These are phyloP conservation scores for Onygena corvina DNA, from an alignment of 2,329 filamentous ascomycete genomes.

Conservation along the genomic window DNA sequence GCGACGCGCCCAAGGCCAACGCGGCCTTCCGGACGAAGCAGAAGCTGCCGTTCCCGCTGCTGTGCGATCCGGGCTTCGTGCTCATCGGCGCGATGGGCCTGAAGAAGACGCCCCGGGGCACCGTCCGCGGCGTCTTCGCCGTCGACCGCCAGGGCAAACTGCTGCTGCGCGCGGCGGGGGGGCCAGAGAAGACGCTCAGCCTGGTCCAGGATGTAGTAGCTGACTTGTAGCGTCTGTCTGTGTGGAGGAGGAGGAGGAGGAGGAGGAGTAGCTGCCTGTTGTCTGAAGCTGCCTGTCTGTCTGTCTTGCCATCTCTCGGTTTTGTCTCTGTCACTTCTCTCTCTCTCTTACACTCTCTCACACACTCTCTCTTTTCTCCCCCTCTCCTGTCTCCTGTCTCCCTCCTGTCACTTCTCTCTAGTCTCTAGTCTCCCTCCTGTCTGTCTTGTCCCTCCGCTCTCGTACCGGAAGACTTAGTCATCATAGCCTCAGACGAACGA, in stretches of 20 bases:
- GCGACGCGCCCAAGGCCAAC: conserved; percentile 81
- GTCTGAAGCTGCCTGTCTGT: not conserved
- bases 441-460: no score
- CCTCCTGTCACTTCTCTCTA: no score
- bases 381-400: no score
- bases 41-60: conserved; percentile 71
- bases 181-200: conserved; percentile 64
- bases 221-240: not conserved
- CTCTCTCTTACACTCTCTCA: no score
- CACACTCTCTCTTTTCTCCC: no score
- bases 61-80: conserved; percentile 65
- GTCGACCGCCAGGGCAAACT: conserved; percentile 73
- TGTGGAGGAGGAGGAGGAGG: not conserved
- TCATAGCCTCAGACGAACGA: no score
- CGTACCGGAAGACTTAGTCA: no score
- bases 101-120: conserved; percentile 71
- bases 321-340: no score
- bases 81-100: conserved; percentile 81
- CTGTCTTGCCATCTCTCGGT: not conserved
- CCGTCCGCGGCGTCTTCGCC: conserved; percentile 75
- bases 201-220: conserved; percentile 61
- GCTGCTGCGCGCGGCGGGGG: conserved; percentile 59
- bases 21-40: conserved; percentile 87
- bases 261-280: not conserved
- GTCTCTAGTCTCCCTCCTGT: no score